These are phyloP conservation scores for Pistacia integerrima DNA, from an alignment of 345 rosid genomes.

Conservation along the genomic window DNA sequence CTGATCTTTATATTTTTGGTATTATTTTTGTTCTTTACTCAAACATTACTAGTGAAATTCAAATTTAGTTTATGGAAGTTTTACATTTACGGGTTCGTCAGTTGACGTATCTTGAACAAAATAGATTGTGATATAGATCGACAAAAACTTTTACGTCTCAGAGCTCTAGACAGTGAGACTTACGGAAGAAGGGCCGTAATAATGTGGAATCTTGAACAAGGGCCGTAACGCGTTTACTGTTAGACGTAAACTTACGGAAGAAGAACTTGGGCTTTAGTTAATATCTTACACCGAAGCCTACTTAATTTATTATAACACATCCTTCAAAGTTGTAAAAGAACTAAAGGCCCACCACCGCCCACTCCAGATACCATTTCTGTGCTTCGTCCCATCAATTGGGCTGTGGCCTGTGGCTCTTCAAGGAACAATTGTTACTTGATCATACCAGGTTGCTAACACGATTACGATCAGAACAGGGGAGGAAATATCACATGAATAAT, in stretches of 20 bases:
- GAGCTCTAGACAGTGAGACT: no score
- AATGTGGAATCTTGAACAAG: no score
- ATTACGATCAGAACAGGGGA: no score
- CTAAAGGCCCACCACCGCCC: background rate
- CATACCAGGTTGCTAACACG: no score
- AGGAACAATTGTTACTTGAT: no score
- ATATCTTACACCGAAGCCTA: background rate
- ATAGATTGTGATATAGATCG: no score
- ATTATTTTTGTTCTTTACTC: conserved; percentile 4
- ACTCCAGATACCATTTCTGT: background rate
- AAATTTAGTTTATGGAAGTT: background rate
- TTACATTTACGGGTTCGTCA: background rate
- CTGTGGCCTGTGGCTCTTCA: background rate
- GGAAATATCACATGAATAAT: no score
- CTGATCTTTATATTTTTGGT: conserved; percentile 3
- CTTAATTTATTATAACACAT: background rate
- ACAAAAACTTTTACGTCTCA: no score
- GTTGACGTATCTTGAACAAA: background rate
- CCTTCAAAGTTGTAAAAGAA: background rate
- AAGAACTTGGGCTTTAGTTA: background rate
- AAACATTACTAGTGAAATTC: conserved; percentile 7
- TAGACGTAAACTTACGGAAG: no score
- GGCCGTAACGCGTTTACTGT: no score
- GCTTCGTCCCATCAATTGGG: no score
- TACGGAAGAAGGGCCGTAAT: no score